These are phyloP conservation scores for Leucaena leucocephala DNA, from an alignment of 306 rosid genomes.

Conservation along the genomic window DNA sequence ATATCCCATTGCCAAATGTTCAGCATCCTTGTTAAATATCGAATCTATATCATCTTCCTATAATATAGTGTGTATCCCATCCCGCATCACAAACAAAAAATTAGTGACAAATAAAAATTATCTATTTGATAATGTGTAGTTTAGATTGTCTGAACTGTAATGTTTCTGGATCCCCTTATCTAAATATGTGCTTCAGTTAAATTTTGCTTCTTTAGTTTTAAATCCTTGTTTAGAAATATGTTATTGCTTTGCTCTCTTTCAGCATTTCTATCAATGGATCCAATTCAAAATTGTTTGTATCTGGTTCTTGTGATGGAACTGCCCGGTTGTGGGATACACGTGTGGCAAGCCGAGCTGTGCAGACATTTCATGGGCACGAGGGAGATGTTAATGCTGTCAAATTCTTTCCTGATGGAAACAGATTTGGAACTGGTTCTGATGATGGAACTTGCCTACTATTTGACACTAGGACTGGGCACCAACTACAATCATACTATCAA, in stretches of 20 bases:
- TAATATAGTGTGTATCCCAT: neutral
- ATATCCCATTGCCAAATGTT: neutral
- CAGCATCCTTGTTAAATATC: constrained; percentile 13
- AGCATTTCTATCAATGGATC: constrained; percentile 87
- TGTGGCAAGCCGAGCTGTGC: constrained; percentile 95
- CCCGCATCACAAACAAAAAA: neutral
- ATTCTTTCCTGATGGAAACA: constrained; percentile 94
- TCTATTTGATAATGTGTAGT: constrained; percentile 20
- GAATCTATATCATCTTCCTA: constrained; percentile 19
- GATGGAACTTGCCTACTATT: constrained; percentile 94
- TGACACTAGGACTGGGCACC: constrained; percentile 95
- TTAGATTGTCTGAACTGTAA: constrained; percentile 13
- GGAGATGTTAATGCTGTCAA: constrained; percentile 90
- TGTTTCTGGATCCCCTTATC: neutral
- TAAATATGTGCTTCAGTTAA: constrained; percentile 20
- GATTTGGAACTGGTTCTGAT: constrained; percentile 96
- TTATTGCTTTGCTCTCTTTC: constrained; percentile 36
- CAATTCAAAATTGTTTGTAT: constrained; percentile 81
- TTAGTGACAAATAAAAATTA: constrained; percentile 2
- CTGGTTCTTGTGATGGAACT: constrained; percentile 95
- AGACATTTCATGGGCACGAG: constrained; percentile 82
- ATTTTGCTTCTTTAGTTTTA: constrained; percentile 8
- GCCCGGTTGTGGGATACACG: constrained; percentile 98
- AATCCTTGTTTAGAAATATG: constrained; percentile 8
- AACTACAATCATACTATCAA: constrained; percentile 81